A percentile compares a stretch with the other conserved stretches of the same genome.
Conservation (phyloP, 2,329 filamentous ascomycete species). For the Alternaria longipes region DNA sequence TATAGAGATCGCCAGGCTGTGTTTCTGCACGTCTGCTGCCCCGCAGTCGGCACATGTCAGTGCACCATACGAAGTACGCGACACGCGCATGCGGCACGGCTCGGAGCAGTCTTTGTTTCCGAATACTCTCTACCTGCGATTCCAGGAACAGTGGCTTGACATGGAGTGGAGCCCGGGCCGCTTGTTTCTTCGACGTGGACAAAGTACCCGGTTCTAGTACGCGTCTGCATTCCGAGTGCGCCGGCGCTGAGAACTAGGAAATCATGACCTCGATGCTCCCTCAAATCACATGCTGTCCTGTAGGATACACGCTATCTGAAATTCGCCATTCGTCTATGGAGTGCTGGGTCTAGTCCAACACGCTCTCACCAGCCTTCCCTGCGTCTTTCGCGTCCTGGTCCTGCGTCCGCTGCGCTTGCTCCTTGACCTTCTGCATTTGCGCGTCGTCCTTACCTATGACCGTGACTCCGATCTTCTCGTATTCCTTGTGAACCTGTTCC, state of each 20-base stretch:
- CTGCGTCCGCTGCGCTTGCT: slow-evolving; percentile 14
- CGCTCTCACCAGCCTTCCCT: slow-evolving; percentile 12
- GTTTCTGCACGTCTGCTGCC: slow-evolving; percentile 13
- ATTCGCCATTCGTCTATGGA: background rate
- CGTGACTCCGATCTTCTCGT: slow-evolving; percentile 67
- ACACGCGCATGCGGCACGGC: slow-evolving; percentile 22
- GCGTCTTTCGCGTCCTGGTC: slow-evolving; percentile 13
- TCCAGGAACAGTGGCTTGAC: slow-evolving; percentile 8
- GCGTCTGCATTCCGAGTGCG: slow-evolving; percentile 6
- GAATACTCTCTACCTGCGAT: background rate
- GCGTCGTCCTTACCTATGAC: slow-evolving; percentile 67
- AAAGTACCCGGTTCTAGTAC: background rate
- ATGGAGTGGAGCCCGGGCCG: slow-evolving; percentile 2
- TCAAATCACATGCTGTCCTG: background rate
- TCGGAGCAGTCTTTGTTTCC: slow-evolving; percentile 15
- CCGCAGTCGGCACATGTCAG: slow-evolving; percentile 17
- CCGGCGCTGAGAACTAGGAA: background rate
- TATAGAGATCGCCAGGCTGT: slow-evolving; percentile 11
- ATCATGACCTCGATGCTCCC: background rate
- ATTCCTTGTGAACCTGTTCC: slow-evolving; percentile 63
- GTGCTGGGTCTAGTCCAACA: slow-evolving; percentile 6
- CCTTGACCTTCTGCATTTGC: slow-evolving; percentile 64
- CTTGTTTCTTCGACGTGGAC: background rate
- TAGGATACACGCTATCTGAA: background rate
- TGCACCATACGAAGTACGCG: slow-evolving; percentile 12